Evolutionary conservation across 78 protist genomes (phyloP), one percentile per base, ranked within the genome.

Genomic region (Ministeria vibrans): DNA sequence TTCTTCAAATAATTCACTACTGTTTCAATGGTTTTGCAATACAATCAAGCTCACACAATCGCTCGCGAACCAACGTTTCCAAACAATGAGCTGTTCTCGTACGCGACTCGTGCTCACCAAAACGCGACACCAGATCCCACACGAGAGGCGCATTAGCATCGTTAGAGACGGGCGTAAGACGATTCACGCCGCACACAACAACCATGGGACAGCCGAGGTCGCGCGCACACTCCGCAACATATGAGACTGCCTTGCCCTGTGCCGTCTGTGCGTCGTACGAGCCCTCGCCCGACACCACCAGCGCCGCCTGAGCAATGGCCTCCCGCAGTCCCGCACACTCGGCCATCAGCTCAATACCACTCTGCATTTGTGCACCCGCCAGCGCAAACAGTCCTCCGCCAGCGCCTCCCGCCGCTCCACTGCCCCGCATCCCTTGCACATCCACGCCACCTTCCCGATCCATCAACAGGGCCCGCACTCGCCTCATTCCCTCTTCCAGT

Each of bases 241-340:
- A 38, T n/a, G 78, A 73, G 32, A 73, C 78, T 2, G 59, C 70
- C 49, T 76, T 76, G 44, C 80, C 80, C 1, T 32, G 51, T 1
- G 70, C 68, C 43, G 80, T 76, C 34, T 76, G 80, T 27, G 44
- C 7, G 69, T 76, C 80, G 49, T 76, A 76, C 5, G 41, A 20
- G n/a, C 80, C 80, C 34, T 76, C 80, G 41, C 80, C 80, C 22
- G 80, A 59, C 30, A 76, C 18, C 2, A 76, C 70, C 63, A 76
- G 18, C 11, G 30, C 49, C 4, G 59, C 46, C 1, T 51, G 36
- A 22, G 44, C 42, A n/a, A 76, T 38, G 32, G 38, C 44, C 0
- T 9, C 15, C 34, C 59, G 71, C 45, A 76, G 46, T 3, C 49
- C 72, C n/a, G 59, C 22, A 7, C 46, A 28, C 9, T 59, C 49